Conservation (phyloP, 345 rosid genomes). For the Sisymbrium irio region DNA sequence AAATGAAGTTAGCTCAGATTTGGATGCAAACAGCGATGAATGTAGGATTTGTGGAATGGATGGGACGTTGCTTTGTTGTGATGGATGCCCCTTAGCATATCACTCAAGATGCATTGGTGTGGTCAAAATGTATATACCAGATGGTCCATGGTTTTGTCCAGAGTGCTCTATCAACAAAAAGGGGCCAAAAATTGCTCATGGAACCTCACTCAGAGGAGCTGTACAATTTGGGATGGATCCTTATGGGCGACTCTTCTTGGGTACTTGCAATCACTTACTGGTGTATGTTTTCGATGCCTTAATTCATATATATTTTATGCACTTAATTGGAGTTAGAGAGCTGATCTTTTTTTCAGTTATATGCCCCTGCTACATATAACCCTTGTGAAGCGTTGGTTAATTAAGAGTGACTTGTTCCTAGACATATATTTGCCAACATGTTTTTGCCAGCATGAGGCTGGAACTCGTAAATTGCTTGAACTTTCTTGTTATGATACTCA, state of each 20-base stretch:
- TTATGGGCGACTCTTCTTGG: conserved; percentile 71
- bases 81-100: conserved; percentile 86
- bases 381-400: neutral
- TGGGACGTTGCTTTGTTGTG: conserved; percentile 87
- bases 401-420: neutral
- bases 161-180: conserved; percentile 64
- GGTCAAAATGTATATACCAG: conserved; percentile 69
- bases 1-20: conserved; percentile 38
- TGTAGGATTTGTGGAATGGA: conserved; percentile 94
- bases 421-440: neutral
- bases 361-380: neutral
- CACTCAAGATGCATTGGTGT: conserved; percentile 91
- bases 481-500: neutral
- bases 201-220: conserved; percentile 73
- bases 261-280: conserved; percentile 75
- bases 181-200: conserved; percentile 48
- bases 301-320: neutral
- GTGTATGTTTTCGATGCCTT: conserved; percentile 64
- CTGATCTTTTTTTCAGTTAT: neutral
- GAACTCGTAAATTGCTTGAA: neutral
- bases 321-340: neutral
- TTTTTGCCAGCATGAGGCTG: neutral
- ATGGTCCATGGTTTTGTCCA: conserved; percentile 82
- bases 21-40: conserved; percentile 75
- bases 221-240: conserved; percentile 67